Percentiles rank a stretch among this genome's conserved stretches.
phyloP scores from a whole-genome alignment of 2,329 filamentous ascomycete genomes.

The Pyrenophora tritici-repentis region DNA sequence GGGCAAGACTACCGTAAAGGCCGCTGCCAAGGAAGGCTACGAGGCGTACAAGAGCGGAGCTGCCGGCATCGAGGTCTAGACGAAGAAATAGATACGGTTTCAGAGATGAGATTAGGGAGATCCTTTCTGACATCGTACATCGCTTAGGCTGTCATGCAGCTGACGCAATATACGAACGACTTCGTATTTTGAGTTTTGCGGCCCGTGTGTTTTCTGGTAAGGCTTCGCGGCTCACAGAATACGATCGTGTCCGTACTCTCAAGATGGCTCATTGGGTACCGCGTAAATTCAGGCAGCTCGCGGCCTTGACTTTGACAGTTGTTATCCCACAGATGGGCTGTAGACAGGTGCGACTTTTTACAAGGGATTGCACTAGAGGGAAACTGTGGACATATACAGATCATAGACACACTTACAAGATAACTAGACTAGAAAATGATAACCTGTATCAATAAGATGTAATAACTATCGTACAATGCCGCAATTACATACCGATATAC shows the following conservation, averaged over 20 bases:
- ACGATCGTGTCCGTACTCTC: no score
- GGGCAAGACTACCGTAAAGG: conserved; percentile 71
- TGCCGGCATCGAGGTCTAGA: conserved; percentile 40
- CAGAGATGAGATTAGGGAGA: not conserved
- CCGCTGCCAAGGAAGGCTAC: conserved; percentile 65
- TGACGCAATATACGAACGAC: not conserved
- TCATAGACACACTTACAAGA: conserved; percentile 19
- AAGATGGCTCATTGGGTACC: not conserved
- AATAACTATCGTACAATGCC: not conserved
- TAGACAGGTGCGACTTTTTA: not conserved
- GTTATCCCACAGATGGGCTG: not conserved
- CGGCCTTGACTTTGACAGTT: not conserved
- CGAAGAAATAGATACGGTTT: conserved; percentile 22
- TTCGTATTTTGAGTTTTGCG: no score
- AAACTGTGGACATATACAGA: conserved; percentile 11
- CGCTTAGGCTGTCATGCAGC: conserved; percentile 2
- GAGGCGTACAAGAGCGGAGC: conserved; percentile 54
- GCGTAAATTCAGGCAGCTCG: not conserved
- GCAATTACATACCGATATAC: not conserved
- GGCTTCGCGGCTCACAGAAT: no score
- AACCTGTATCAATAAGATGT: conserved; percentile 1
- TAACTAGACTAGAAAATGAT: conserved; percentile 10
- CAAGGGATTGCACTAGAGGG: conserved; percentile 1
- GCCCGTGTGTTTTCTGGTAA: no score
- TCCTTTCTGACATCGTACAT: not conserved